These are phyloP conservation scores for Austroboletus niveus DNA, from an alignment of 1,284 basidiomycete species.

Conservation along the genomic window DNA sequence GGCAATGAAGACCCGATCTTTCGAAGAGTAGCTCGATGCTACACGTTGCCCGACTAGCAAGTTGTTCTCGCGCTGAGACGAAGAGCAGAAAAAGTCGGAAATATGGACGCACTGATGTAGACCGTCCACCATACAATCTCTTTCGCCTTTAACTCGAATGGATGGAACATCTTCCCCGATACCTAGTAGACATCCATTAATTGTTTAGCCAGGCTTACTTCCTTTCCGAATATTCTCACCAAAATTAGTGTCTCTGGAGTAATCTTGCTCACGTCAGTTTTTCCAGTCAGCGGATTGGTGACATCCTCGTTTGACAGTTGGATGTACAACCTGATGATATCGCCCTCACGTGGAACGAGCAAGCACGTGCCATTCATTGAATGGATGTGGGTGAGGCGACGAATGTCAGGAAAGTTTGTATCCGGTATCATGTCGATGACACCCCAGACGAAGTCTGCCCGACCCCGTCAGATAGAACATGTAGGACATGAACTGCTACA, in stretches of 20 bases:
- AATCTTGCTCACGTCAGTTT: background rate
- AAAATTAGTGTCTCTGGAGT: background rate
- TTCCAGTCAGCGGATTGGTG: background rate
- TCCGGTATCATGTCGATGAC: slow-evolving; percentile 67
- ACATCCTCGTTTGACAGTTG: background rate
- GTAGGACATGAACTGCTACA: background rate
- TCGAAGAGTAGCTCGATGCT: slow-evolving; percentile 60
- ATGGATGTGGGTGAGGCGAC: slow-evolving; percentile 58
- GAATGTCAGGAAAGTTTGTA: slow-evolving; percentile 81
- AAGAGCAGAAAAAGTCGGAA: background rate
- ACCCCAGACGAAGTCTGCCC: slow-evolving; percentile 69
- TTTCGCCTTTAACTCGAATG: slow-evolving; percentile 42
- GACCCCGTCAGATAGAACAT: background rate
- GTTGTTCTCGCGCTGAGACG: background rate
- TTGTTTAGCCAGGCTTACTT: background rate
- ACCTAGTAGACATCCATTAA: slow-evolving; percentile 34
- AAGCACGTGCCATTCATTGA: slow-evolving; percentile 61
- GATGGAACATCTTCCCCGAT: slow-evolving; percentile 62
- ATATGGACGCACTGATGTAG: slow-evolving; percentile 52
- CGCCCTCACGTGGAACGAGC: slow-evolving; percentile 72
- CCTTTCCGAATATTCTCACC: background rate
- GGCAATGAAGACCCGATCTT: slow-evolving; percentile 75
- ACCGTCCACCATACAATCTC: slow-evolving; percentile 77
- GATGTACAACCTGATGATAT: slow-evolving; percentile 72
- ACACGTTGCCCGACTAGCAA: slow-evolving; percentile 68